Evolutionary conservation across 768 basidiomycete species (phyloP).

Genomic region (Pisolithus tinctorius): DNA sequence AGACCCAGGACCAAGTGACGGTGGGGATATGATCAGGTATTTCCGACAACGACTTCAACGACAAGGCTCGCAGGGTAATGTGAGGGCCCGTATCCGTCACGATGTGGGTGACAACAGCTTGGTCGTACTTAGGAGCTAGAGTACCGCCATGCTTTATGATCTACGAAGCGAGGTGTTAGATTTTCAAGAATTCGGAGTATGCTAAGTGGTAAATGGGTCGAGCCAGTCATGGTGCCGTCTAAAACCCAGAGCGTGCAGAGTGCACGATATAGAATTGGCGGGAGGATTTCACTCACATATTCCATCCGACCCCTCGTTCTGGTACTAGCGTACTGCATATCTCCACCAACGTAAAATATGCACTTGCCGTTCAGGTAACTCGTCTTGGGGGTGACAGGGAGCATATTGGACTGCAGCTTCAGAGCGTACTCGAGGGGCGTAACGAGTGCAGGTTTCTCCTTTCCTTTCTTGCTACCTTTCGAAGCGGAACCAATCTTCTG

Average conservation of each 20-base stretch:
- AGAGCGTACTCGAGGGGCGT: slow-evolving; percentile 51
- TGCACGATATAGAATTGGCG: neutral
- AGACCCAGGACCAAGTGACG: slow-evolving; percentile 58
- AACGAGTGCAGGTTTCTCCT: slow-evolving; percentile 35
- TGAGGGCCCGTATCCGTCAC: slow-evolving; percentile 39
- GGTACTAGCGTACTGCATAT: slow-evolving; percentile 45
- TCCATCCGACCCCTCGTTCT: slow-evolving; percentile 54
- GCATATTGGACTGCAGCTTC: slow-evolving; percentile 33
- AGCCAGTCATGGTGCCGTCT: neutral
- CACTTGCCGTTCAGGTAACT: slow-evolving; percentile 44
- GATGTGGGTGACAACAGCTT: slow-evolving; percentile 56
- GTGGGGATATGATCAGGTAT: slow-evolving; percentile 64
- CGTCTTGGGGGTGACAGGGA: slow-evolving; percentile 14
- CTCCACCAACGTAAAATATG: slow-evolving; percentile 56
- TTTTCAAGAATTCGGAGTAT: neutral
- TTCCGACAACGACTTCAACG: slow-evolving; percentile 42
- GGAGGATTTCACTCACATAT: slow-evolving; percentile 37
- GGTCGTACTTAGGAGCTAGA: slow-evolving; percentile 53
- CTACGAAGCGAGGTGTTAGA: slow-evolving; percentile 29
- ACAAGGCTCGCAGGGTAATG: slow-evolving; percentile 33
- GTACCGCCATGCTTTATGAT: slow-evolving; percentile 59
- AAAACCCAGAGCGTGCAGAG: neutral
- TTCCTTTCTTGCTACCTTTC: slow-evolving; percentile 24
- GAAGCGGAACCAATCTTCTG: slow-evolving; percentile 5
- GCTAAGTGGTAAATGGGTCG: neutral